Percentiles rank a stretch among this genome's conserved stretches.
Conservation (phyloP, 2,329 filamentous ascomycete species). For the Xylariaceae sp. region DNA sequence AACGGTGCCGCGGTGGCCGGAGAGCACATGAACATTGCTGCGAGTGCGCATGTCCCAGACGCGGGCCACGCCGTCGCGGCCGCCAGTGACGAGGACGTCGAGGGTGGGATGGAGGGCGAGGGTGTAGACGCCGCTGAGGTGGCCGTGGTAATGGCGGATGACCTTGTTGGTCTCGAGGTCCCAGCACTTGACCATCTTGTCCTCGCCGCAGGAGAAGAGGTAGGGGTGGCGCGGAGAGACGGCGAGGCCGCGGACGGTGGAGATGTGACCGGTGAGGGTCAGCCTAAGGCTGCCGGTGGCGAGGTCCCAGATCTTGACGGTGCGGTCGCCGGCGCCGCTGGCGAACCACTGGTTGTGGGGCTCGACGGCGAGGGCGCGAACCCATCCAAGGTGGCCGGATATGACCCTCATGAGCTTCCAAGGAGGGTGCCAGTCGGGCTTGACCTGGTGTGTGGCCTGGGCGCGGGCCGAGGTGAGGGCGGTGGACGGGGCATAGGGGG, state of each 20-base stretch:
- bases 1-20: slow-evolving; percentile 88
- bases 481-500: slow-evolving; percentile 16
- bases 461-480: slow-evolving; percentile 32
- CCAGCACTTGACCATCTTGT: slow-evolving; percentile 99
- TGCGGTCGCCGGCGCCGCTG: slow-evolving; percentile 89
- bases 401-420: slow-evolving; percentile 99
- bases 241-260: slow-evolving; percentile 85
- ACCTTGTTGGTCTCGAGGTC: slow-evolving; percentile 99
- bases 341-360: slow-evolving; percentile 98
- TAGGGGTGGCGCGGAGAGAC: slow-evolving; percentile 94
- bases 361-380: slow-evolving; percentile 83
- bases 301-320: slow-evolving; percentile 98
- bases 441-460: slow-evolving; percentile 48
- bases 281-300: slow-evolving; percentile 80
- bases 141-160: slow-evolving; percentile 95
- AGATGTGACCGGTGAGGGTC: slow-evolving; percentile 87
- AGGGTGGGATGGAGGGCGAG: slow-evolving; percentile 90
- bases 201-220: slow-evolving; percentile 94
- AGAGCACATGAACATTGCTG: slow-evolving; percentile 90
- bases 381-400: slow-evolving; percentile 94
- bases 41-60: slow-evolving; percentile 99
- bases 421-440: slow-evolving; percentile 93
- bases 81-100: slow-evolving; percentile 91
- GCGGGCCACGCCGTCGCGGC: slow-evolving; percentile 87
- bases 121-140: slow-evolving; percentile 93